Evolutionary conservation across 768 basidiomycete species (phyloP).

Genomic region (Hemileccinum impolitum): DNA sequence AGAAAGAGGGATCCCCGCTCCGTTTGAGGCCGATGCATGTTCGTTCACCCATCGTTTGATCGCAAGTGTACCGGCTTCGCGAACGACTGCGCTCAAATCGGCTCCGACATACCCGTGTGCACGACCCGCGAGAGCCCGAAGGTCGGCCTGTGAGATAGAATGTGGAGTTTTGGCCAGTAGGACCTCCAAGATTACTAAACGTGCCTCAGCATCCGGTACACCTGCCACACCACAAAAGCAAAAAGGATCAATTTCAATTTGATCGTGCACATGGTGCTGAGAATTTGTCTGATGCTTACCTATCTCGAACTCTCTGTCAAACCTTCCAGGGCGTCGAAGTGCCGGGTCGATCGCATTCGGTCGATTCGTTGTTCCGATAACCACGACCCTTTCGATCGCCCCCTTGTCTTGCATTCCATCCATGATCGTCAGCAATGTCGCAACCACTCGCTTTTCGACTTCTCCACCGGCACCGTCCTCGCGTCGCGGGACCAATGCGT

Average conservation of each 20-base stretch:
- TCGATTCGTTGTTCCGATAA: conserved; percentile 94
- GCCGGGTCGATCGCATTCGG: conserved; percentile 97
- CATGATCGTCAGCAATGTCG: conserved; percentile 89
- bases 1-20: conserved; percentile 10
- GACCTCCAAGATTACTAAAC: conserved; percentile 83
- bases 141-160: conserved; percentile 53
- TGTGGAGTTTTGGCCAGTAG: conserved; percentile 81
- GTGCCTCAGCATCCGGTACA: conserved; percentile 83
- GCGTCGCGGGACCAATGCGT: conserved; percentile 86
- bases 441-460: conserved; percentile 94
- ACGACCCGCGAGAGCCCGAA: conserved; percentile 63
- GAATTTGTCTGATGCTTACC: conserved; percentile 42
- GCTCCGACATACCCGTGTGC: conserved; percentile 98
- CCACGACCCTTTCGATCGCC: conserved; percentile 64
- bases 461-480: conserved; percentile 91
- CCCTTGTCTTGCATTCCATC: conserved; percentile 75
- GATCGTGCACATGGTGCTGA: neutral
- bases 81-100: conserved; percentile 87
- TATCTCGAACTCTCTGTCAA: conserved; percentile 95
- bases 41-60: conserved; percentile 76
- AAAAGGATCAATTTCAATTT: neutral
- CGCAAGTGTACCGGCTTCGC: conserved; percentile 87
- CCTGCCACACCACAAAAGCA: conserved; percentile 43
- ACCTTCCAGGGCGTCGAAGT: conserved; percentile 81
- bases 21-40: conserved; percentile 3